Evolutionary conservation across 2,329 filamentous ascomycete genomes (phyloP), one percentile per base, ranked within the genome.

Genomic region (Fusarium robinianum): DNA sequence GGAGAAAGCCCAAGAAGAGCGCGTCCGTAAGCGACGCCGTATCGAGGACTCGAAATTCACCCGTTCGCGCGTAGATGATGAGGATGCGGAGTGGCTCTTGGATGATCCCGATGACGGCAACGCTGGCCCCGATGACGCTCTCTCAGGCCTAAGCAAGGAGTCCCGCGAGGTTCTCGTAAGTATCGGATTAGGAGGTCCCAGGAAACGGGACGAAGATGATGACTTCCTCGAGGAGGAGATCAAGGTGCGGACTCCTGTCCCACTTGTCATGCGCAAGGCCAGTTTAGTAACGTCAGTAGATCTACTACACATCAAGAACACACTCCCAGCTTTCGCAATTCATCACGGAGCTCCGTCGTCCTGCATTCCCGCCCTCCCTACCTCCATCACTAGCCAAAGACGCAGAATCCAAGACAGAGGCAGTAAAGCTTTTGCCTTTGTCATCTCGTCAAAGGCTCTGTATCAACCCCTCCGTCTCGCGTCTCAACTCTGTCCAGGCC

Each of bases 271-370:
- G 33, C 38, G 32, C 39, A 23, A 32, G 21, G 15, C 27, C 37
- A 32, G 27, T 30, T 41, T 63, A 62, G 63, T 71, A 66, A 69
- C 67, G 24, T 31, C 7, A 23, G 35, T 66, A 83, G 75, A 88
- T 96, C 37, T 95, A 88, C 67, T 96, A 92, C 69, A 94, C 90
- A 42, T 96, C 91, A 6, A 81, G 91, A 63, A 96, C 91, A 1
- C 91, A 96, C 67, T 96, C 91, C 3, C 91, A 96, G 62, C 71
- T 96, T 10, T 86, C 87, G 1, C 91, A 96, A 63, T 95, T 96
- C 66, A 84, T 92, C 12, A 79, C 83, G 27, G 91, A 96, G 66
- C 71, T 96, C 35, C 81, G 85, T 2, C 83, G 89, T 18, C 88
- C 95, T n/a, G 71, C 72, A 1, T 83, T 95, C 47, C 88, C 90